These are phyloP conservation scores for Penicillium sp. DNA, from an alignment of 2,329 filamentous ascomycete species.

Conservation along the genomic window DNA sequence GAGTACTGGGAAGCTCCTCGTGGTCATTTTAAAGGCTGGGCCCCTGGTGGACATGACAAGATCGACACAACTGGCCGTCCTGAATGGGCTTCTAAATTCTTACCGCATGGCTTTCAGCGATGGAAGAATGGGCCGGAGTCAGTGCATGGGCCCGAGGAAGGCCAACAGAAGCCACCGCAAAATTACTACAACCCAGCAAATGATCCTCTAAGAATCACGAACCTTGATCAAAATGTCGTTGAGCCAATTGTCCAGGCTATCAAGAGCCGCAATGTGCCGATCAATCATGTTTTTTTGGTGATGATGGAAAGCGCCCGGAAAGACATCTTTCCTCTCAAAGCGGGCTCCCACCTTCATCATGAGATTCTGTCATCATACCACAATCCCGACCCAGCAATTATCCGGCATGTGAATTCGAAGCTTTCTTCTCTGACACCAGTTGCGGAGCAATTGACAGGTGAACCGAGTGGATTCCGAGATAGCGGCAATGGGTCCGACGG, in stretches of 20 bases:
- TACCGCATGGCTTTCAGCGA: constrained; percentile 28
- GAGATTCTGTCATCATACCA: constrained; percentile 24
- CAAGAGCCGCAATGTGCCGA: constrained; percentile 22
- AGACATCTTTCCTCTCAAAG: constrained; percentile 31
- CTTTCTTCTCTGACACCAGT: constrained; percentile 28
- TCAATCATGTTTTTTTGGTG: constrained; percentile 32
- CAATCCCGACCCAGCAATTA: constrained; percentile 6
- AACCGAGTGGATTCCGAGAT: constrained; percentile 17
- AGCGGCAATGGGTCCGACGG: constrained; percentile 2
- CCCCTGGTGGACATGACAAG: constrained; percentile 7
- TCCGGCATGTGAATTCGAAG: constrained; percentile 19
- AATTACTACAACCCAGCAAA: constrained; percentile 28
- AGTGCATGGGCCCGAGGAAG: not conserved
- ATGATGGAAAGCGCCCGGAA: constrained; percentile 35
- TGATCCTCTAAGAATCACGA: constrained; percentile 33
- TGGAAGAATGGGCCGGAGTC: constrained; percentile 13
- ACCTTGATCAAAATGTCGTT: constrained; percentile 27
- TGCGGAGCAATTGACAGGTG: constrained; percentile 31
- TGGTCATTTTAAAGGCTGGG: constrained; percentile 33
- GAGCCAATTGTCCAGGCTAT: constrained; percentile 25
- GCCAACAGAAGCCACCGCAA: not conserved
- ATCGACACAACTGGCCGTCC: constrained; percentile 5
- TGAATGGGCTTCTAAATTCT: constrained; percentile 22
- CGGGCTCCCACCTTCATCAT: constrained; percentile 27
- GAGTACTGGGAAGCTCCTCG: constrained; percentile 27